Base-by-base conservation (phyloP, 805 yeast genomes). In the Torulaspora maleeae region DNA sequence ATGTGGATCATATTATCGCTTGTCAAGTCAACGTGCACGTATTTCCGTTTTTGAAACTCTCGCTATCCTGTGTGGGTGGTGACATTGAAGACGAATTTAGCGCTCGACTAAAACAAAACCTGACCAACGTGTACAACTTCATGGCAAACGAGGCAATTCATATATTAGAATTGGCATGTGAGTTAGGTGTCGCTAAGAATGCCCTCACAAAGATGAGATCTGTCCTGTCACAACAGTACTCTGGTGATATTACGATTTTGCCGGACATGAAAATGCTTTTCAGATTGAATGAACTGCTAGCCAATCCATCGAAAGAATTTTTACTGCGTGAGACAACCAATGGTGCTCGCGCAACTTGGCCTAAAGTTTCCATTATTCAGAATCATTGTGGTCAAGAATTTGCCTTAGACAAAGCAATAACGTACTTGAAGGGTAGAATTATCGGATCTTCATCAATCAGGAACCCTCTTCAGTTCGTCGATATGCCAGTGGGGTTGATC, bases 1-100 rank as follows among this genome's bases (percentile, higher is more conserved):
- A 93, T 59, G 96, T 93, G 25, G 95, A 93, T 62, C 96, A 93
- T 64, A 90, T 93, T 50, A 89, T 93, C 55, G 99, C 97, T 0
- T 91, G 95, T 37, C 99, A 93, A 63, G 99, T 93, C 1, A 93
- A 93, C 60, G 95, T 97, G 0, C 99, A 93, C 62, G 95, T 93
- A 12, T 86, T 86, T 2, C 99, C 99, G 0, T 76, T 91, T 41
- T 71, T 93, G 55, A 81, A 80, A 53, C 49, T 81, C 43, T 80
- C 89, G 0, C 74, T 82, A 3, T 78, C 82, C 16, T 77, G 80
- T 60, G 80, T 80, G 16, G 89, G 88, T 10, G 86, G 86, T 6
- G 82, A 77, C 51, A 67, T 80, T 35, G 86, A 83, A 55, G 76
- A 77, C 48, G 83, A 79, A 49, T 67, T 76, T 32, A 76, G 78